These are phyloP conservation scores for Fusarium secorum DNA, from an alignment of 2,329 filamentous ascomycete genomes.

Conservation along the genomic window DNA sequence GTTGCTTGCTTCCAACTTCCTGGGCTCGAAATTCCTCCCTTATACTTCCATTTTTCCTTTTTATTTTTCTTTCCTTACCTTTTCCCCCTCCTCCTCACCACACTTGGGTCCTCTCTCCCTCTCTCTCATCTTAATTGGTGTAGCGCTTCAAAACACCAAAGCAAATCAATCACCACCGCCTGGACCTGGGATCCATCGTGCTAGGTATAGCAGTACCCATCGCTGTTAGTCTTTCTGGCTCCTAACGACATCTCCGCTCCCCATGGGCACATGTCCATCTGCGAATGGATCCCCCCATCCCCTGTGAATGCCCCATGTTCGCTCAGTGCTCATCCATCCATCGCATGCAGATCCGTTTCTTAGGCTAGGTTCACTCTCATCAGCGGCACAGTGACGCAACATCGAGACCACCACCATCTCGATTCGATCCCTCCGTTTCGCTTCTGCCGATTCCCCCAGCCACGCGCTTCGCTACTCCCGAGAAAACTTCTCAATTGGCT, in stretches of 20 bases:
- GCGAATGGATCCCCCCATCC: constrained; percentile 10
- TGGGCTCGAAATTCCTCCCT: constrained; percentile 6
- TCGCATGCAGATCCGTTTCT: constrained; percentile 39
- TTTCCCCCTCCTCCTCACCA: not conserved
- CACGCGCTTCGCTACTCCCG: constrained; percentile 33
- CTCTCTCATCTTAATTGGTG: not conserved
- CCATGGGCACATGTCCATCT: constrained; percentile 30
- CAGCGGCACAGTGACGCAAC: constrained; percentile 42
- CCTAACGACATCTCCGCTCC: constrained; percentile 20
- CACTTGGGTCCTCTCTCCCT: not conserved
- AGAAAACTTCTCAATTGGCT: constrained; percentile 41
- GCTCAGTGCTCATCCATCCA: constrained; percentile 19
- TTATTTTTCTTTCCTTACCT: not conserved
- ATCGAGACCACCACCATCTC: constrained; percentile 39
- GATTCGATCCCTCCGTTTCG: constrained; percentile 34
- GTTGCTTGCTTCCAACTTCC: constrained; percentile 9
- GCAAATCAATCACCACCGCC: constrained; percentile 15
- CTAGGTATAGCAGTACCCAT: constrained; percentile 2
- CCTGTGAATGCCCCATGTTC: constrained; percentile 33
- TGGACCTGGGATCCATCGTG: constrained; percentile 9
- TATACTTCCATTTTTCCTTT: not conserved
- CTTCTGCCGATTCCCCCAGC: constrained; percentile 36
- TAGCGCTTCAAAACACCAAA: constrained; percentile 18
- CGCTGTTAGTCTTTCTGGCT: constrained; percentile 15
- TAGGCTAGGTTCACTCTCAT: constrained; percentile 33